A percentile compares a stretch with the other conserved stretches of the same genome.
Conservation (phyloP, 176 grass and related monocot species). For the Ampelocalamus luodianensis region DNA sequence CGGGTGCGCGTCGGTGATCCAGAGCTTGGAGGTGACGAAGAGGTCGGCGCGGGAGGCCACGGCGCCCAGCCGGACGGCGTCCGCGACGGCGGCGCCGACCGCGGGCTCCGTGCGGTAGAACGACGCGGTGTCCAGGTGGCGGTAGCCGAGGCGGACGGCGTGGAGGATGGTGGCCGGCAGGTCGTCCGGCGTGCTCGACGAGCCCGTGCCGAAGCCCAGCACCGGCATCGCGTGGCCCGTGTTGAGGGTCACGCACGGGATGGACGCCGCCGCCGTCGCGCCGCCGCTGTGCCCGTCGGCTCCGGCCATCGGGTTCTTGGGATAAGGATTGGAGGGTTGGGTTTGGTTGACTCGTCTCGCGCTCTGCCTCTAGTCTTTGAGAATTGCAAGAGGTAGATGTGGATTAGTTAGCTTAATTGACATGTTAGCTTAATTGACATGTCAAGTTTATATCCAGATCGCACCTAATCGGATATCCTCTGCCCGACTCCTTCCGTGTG, state of each 20-base stretch:
- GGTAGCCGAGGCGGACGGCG: conserved; percentile 55
- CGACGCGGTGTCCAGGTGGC: conserved; percentile 61
- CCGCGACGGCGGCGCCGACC: conserved; percentile 49
- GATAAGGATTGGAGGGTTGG: not conserved
- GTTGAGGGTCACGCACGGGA: conserved; percentile 51
- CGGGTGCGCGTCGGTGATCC: conserved; percentile 39
- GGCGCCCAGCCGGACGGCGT: conserved; percentile 41
- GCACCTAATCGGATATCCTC: too few relatives aligned
- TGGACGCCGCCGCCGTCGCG: not conserved
- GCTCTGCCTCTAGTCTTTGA: too few relatives aligned
- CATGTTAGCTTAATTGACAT: too few relatives aligned
- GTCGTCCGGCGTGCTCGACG: conserved; percentile 26
- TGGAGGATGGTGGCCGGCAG: conserved; percentile 29
- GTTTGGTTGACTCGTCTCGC: too few relatives aligned
- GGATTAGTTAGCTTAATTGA: too few relatives aligned
- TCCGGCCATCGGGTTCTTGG: conserved; percentile 14
- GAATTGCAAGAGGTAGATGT: too few relatives aligned
- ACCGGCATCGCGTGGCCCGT: conserved; percentile 51
- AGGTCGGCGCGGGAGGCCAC: conserved; percentile 52
- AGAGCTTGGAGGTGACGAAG: conserved; percentile 73
- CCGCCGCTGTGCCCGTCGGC: too few relatives aligned
- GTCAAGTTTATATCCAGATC: too few relatives aligned
- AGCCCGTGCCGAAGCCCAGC: conserved; percentile 58
- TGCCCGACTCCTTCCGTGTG: too few relatives aligned
- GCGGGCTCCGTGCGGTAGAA: conserved; percentile 58